Evolutionary conservation across 1,284 basidiomycete species (phyloP), one percentile per base, ranked within the genome.

Genomic region (Apiotrichum siamense): DNA sequence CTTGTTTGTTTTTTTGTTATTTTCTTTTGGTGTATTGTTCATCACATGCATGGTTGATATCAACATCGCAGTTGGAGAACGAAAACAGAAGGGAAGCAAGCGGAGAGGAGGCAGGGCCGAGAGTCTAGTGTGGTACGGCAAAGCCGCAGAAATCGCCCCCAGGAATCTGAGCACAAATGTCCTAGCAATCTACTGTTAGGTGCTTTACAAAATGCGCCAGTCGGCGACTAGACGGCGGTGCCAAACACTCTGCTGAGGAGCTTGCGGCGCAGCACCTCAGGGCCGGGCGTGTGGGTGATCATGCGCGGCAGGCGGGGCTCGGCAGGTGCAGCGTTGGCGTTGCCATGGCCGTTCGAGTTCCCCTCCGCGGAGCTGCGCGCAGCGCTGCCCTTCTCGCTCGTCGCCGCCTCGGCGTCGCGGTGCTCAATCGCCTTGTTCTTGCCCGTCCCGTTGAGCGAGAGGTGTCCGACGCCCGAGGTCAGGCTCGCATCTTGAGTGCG

Each of bases 201-300:
- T n/a, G n/a, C n/a, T n/a, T n/a, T n/a, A n/a, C n/a, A n/a, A n/a
- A n/a, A n/a, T n/a, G n/a, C n/a, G n/a, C n/a, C n/a, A n/a, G n/a
- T 11, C 38, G 12, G 13, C 38, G 11, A 12, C 40, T 42, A 55
- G 2, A 52, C 51, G 35, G 51, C 39, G 3, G 54, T 52, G 9
- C 71, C 71, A 56, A 74, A 74, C n/a, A 74, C 71, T 40, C 72
- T 49, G 5, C 50, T 47, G 18, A 74, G 55, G 23, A 74, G 43
- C n/a, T 60, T 26, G 39, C 54, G 47, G 33, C 70, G 60, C 25
- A 74, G 54, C 17, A 50, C 62, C n/a, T 60, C 59, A 15, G 49
- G 54, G 13, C 72, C 72, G 2, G 72, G 70, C 18, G 72, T 72
- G 7, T 40, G 29, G 6, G 50, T 52, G 27, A 74, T 66, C 5